Evolutionary conservation across 1,139 yeast genomes (phyloP).

Genomic region (Candida glucosophila): DNA sequence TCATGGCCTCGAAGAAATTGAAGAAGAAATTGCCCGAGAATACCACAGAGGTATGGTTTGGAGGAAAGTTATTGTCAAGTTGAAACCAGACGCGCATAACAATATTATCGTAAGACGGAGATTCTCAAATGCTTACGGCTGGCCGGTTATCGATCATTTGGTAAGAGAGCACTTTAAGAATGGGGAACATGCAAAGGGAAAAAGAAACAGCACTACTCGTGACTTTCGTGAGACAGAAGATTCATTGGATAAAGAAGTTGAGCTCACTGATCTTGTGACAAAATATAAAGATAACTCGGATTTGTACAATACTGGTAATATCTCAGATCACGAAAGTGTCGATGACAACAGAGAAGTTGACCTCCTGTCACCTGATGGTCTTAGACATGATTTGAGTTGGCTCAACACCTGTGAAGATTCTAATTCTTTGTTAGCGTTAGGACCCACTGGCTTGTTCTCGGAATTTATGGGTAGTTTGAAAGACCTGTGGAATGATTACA

Average conservation of each 20-base stretch:
- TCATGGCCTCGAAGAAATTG: constrained; percentile 21
- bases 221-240: constrained; percentile 9
- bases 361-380: too few relatives aligned
- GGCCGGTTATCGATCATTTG: constrained; percentile 86
- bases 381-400: constrained; percentile 42
- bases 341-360: constrained; percentile 8
- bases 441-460: constrained; percentile 62
- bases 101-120: constrained; percentile 84
- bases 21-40: constrained; percentile 79
- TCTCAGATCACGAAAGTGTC: constrained; percentile 17
- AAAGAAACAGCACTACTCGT: too few relatives aligned
- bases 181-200: constrained; percentile 7
- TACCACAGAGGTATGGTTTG: constrained; percentile 84
- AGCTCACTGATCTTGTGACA: constrained; percentile 23
- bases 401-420: constrained; percentile 38
- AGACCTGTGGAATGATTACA: constrained; percentile 28
- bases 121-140: constrained; percentile 91
- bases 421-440: constrained; percentile 53
- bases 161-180: constrained; percentile 30
- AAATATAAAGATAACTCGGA: too few relatives aligned
- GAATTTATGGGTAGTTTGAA: constrained; percentile 36
- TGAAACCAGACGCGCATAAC: constrained; percentile 93
- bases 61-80: constrained; percentile 83
- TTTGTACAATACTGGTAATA: too few relatives aligned
- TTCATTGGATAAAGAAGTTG: constrained; percentile 19